phyloP scores from a whole-genome alignment of 257 asterid species.

The Primulina tabacum region DNA sequence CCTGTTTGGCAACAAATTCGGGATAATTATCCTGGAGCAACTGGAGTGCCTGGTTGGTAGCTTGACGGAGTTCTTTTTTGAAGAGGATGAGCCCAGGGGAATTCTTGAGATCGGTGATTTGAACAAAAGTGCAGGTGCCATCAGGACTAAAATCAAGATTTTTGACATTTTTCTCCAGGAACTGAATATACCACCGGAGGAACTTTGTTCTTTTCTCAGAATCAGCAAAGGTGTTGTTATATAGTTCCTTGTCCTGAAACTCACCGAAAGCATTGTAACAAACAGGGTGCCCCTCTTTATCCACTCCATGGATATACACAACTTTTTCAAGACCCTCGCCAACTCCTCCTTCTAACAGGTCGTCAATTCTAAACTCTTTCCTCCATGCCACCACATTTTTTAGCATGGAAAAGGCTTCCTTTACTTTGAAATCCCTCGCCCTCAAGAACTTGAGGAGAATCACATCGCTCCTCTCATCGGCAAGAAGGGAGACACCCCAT shows the following conservation, averaged over 20 bases:
- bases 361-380: conserved; percentile 69
- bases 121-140: conserved; percentile 77
- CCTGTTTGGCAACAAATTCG: conserved; percentile 97
- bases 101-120: conserved; percentile 77
- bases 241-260: conserved; percentile 83
- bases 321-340: conserved; percentile 76
- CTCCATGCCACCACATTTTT: conserved; percentile 86
- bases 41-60: conserved; percentile 82
- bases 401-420: conserved; percentile 82
- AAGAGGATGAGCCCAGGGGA: conserved; percentile 72
- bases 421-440: conserved; percentile 89
- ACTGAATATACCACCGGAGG: conserved; percentile 70
- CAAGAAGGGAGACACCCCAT: conserved; percentile 79
- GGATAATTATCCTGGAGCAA: conserved; percentile 93
- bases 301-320: conserved; percentile 73
- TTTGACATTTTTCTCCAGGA: conserved; percentile 76
- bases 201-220: conserved; percentile 72
- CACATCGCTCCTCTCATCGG: conserved; percentile 70
- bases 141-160: conserved; percentile 80
- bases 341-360: conserved; percentile 41
- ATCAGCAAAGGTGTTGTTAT: conserved; percentile 75
- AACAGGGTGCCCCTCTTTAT: conserved; percentile 85
- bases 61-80: conserved; percentile 82
- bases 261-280: conserved; percentile 86
- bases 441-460: conserved; percentile 83